phyloP scores from a whole-genome alignment of 257 asterid genomes.

The Primulina huaijiensis region DNA sequence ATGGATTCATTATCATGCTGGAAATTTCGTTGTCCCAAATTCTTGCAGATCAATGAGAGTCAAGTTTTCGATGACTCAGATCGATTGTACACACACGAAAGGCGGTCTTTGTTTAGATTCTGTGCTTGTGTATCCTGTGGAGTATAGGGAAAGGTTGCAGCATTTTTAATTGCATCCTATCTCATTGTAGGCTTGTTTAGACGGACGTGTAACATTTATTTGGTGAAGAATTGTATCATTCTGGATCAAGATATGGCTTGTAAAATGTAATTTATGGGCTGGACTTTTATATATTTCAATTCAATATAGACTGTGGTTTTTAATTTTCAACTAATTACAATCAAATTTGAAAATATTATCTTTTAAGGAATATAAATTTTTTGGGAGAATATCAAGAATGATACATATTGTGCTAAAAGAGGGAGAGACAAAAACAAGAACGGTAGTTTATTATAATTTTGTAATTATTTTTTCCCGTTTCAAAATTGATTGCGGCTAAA shows the following conservation, averaged over 20 bases:
- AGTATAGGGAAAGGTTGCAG: constrained; percentile 58
- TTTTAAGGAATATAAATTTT: too few relatives aligned
- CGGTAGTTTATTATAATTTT: too few relatives aligned
- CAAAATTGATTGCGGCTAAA: too few relatives aligned
- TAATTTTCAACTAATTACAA: too few relatives aligned
- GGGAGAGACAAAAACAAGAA: too few relatives aligned
- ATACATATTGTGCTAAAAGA: too few relatives aligned
- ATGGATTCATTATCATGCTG: constrained; percentile 63
- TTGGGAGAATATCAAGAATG: too few relatives aligned
- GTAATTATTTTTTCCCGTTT: too few relatives aligned
- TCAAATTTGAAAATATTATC: too few relatives aligned
- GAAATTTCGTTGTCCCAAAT: constrained; percentile 42
- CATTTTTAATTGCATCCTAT: constrained; percentile 38
- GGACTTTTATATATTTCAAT: too few relatives aligned
- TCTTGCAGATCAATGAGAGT: constrained; percentile 28
- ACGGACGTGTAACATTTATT: background rate
- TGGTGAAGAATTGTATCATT: background rate
- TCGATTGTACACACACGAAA: constrained; percentile 62
- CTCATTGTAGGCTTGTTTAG: background rate
- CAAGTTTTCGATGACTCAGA: constrained; percentile 59
- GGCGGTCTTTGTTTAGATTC: constrained; percentile 65
- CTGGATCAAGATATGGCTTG: background rate
- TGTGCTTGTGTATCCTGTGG: constrained; percentile 59
- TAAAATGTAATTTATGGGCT: background rate
- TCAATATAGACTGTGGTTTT: too few relatives aligned